These are phyloP conservation scores for Aspergillus fumigatiaffinis DNA, from an alignment of 2,329 filamentous ascomycete species.

Conservation along the genomic window DNA sequence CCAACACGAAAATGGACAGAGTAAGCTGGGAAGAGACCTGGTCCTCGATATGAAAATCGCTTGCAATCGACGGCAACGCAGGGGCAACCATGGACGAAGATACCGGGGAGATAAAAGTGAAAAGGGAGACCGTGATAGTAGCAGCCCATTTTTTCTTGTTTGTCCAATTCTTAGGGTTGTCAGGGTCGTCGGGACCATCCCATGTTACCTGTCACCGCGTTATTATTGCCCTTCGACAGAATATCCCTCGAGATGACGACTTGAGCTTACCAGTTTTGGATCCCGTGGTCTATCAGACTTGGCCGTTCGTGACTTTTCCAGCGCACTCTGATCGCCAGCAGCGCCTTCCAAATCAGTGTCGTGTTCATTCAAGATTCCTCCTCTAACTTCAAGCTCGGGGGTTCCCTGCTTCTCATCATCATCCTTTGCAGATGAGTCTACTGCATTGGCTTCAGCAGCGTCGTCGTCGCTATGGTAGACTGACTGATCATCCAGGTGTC, in stretches of 20 bases:
- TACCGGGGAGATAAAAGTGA: conserved; percentile 61
- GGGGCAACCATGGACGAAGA: conserved; percentile 59
- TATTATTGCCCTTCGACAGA: neutral
- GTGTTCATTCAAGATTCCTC: conserved; percentile 24
- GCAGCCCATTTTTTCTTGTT: conserved; percentile 55
- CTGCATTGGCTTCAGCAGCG: conserved; percentile 6
- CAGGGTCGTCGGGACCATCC: conserved; percentile 50
- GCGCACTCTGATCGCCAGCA: neutral
- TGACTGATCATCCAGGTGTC: conserved; percentile 32
- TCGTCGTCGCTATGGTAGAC: conserved; percentile 26
- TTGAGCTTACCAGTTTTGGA: conserved; percentile 21
- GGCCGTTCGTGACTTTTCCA: conserved; percentile 22
- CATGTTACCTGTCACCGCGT: conserved; percentile 37
- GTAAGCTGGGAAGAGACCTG: conserved; percentile 45
- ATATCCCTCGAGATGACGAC: neutral
- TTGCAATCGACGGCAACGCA: conserved; percentile 49
- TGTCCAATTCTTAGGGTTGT: conserved; percentile 53
- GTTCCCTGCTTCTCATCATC: conserved; percentile 11
- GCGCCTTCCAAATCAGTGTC: conserved; percentile 25
- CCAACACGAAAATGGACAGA: conserved; percentile 55
- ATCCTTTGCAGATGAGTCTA: conserved; percentile 2
- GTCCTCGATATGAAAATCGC: conserved; percentile 51
- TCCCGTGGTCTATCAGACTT: conserved; percentile 18
- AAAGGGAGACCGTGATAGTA: conserved; percentile 52
- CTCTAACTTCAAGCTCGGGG: conserved; percentile 19